A percentile compares a stretch with the other conserved stretches of the same genome.
These are phyloP conservation scores for Picochlorum sp. DNA, from an alignment of 139 green algal genomes.

Conservation along the genomic window DNA sequence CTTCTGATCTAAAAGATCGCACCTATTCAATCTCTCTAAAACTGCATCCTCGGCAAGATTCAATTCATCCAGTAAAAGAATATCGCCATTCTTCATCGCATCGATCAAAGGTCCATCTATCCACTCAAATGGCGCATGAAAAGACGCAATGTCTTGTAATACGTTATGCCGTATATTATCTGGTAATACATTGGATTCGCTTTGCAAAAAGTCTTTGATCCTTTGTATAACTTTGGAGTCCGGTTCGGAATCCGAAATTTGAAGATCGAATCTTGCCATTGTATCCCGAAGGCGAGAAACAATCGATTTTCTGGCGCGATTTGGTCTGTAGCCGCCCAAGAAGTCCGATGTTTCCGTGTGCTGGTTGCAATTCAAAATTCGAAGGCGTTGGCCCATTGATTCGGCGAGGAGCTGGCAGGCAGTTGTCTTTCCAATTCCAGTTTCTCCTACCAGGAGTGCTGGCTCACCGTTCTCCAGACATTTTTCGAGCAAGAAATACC, in stretches of 20 bases:
- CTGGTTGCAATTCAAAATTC: conserved; percentile 98
- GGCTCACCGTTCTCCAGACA: conserved; percentile 78
- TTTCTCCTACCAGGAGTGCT: conserved; percentile 93
- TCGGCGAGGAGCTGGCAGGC: conserved; percentile 89
- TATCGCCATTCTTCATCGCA: conserved; percentile 87
- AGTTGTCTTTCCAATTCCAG: conserved; percentile 94
- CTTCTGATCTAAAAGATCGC: background rate
- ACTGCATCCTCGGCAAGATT: conserved; percentile 97
- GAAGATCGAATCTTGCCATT: no score
- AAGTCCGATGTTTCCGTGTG: conserved; percentile 98
- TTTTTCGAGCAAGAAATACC: conserved; percentile 42
- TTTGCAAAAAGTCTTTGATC: background rate
- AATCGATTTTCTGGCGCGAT: conserved; percentile 10
- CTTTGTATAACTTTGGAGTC: background rate
- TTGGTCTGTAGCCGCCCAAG: conserved; percentile 85
- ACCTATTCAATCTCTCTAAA: conserved; percentile 88
- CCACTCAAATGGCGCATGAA: conserved; percentile 75
- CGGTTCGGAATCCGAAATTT: no score
- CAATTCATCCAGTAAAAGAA: conserved; percentile 96
- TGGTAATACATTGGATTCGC: no score
- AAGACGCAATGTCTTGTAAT: conserved; percentile 15
- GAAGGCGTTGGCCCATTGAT: conserved; percentile 66
- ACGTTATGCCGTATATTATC: no score
- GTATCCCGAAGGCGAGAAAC: background rate
- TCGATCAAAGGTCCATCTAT: conserved; percentile 89